Conservation (phyloP, 139 green algal species). For the Ulvella scutata region DNA sequence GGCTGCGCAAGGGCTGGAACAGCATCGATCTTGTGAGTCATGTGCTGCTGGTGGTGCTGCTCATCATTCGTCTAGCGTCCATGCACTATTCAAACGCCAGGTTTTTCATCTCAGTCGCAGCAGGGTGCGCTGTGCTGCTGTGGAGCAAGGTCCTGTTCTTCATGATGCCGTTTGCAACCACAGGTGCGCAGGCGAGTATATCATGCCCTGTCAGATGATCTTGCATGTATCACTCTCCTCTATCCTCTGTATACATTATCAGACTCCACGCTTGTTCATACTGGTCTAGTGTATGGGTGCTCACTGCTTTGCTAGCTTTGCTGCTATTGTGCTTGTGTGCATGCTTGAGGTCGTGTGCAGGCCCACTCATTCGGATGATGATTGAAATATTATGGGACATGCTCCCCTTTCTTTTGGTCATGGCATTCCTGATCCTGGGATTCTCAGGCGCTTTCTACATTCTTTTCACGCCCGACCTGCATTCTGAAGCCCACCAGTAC, state of each 20-base stretch:
- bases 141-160: slow-evolving; percentile 1
- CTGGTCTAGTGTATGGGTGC: no score
- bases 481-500: background rate
- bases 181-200: background rate
- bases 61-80: background rate
- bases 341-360: background rate
- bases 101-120: background rate
- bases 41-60: background rate
- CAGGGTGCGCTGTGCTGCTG: background rate
- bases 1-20: background rate
- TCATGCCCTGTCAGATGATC: no score
- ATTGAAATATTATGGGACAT: background rate
- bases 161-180: slow-evolving; percentile 1
- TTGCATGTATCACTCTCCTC: no score
- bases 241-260: no score
- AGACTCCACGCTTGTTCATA: no score
- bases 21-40: background rate
- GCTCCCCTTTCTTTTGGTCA: background rate
- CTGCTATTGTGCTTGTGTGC: no score
- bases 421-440: background rate
- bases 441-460: slow-evolving; percentile 1
- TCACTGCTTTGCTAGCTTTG: no score
- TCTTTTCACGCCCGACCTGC: background rate
- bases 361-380: background rate
- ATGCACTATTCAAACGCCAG: background rate